Evolutionary conservation across 352 stramenopile genomes (phyloP).

Genomic region (Pythium chondricola): DNA sequence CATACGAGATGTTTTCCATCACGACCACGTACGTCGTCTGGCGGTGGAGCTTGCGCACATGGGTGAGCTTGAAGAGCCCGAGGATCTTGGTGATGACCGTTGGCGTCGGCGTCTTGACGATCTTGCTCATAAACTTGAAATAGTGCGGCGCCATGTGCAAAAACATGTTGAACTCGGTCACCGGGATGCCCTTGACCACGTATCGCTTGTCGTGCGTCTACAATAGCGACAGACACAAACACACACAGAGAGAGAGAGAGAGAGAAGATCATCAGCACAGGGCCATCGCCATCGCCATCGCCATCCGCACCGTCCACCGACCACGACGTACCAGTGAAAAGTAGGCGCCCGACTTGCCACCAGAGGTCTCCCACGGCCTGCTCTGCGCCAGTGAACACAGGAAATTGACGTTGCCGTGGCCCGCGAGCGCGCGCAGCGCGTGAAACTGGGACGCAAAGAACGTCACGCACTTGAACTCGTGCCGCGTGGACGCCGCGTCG

Average conservation of each 20-base stretch:
- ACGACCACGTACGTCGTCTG: slow-evolving; percentile 80
- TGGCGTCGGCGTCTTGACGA: slow-evolving; percentile 45
- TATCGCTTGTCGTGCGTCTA: slow-evolving; percentile 82
- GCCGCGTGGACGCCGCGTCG: slow-evolving; percentile 35
- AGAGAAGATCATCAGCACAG: too few species aligned
- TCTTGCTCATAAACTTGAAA: slow-evolving; percentile 77
- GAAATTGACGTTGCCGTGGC: slow-evolving; percentile 67
- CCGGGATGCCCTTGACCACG: slow-evolving; percentile 78
- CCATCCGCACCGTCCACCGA: too few species aligned
- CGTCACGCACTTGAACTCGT: slow-evolving; percentile 61
- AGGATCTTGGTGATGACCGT: slow-evolving; percentile 85
- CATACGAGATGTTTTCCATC: slow-evolving; percentile 85
- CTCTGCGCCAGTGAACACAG: slow-evolving; percentile 80
- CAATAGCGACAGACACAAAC: slow-evolving; percentile 7
- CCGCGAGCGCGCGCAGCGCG: slow-evolving; percentile 54
- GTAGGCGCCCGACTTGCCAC: slow-evolving; percentile 81
- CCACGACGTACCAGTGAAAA: slow-evolving; percentile 67
- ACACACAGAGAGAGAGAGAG: not conserved
- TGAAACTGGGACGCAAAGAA: slow-evolving; percentile 86
- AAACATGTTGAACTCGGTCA: slow-evolving; percentile 89
- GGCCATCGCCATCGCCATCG: too few species aligned
- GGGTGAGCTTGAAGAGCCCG: slow-evolving; percentile 72
- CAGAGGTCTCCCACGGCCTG: slow-evolving; percentile 65
- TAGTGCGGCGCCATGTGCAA: slow-evolving; percentile 85
- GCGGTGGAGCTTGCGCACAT: slow-evolving; percentile 52